Conservation (phyloP, 2,329 filamentous ascomycete genomes). For the Dactylellina haptotyla region DNA sequence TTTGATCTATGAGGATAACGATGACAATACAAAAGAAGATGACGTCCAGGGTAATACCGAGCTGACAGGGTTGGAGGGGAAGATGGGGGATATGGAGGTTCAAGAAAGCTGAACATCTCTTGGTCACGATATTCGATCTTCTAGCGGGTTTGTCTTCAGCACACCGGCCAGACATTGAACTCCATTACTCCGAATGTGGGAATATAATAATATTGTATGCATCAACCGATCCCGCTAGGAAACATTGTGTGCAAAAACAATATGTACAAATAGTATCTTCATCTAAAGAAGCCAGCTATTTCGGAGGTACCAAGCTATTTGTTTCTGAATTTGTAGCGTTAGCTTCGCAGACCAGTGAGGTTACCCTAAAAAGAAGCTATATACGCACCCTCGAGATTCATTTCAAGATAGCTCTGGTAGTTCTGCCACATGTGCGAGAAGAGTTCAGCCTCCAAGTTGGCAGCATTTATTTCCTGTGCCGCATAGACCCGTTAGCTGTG, state of each 20-base stretch:
- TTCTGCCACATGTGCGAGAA: conserved; percentile 55
- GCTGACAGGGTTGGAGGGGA: background rate
- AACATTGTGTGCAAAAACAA: too few species aligned
- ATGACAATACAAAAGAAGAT: conserved; percentile 5
- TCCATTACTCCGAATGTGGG: too few species aligned
- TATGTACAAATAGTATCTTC: too few species aligned
- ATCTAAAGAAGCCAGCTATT: too few species aligned
- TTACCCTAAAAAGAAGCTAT: background rate
- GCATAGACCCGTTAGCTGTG: background rate
- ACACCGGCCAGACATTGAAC: too few species aligned
- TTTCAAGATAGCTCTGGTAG: conserved; percentile 52
- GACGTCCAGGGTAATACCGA: background rate
- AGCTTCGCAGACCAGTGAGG: background rate
- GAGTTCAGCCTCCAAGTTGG: conserved; percentile 49
- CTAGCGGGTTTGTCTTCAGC: too few species aligned
- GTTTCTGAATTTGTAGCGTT: conserved; percentile 31
- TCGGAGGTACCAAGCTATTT: conserved; percentile 45
- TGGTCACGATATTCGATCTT: background rate
- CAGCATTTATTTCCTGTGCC: conserved; percentile 51
- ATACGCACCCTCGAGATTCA: conserved; percentile 47
- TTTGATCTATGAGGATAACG: background rate
- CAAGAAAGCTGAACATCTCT: too few species aligned
- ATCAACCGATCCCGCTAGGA: too few species aligned
- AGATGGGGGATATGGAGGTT: background rate
- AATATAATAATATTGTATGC: too few species aligned